These are phyloP conservation scores for Hippophae rhamnoides DNA, from an alignment of 306 rosid species.

Conservation along the genomic window DNA sequence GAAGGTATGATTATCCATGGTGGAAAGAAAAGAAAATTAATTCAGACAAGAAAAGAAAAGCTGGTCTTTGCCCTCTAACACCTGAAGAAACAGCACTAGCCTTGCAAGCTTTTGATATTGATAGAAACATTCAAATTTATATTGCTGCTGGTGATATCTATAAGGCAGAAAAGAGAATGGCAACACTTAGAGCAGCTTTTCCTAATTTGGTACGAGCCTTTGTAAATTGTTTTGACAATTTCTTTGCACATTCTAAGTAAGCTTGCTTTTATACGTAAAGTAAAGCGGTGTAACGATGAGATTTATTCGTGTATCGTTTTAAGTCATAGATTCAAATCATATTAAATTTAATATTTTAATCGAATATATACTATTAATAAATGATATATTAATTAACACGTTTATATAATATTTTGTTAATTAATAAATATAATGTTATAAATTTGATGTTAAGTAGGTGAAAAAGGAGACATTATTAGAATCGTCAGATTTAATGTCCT, in stretches of 20 bases:
- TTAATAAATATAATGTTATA: not conserved
- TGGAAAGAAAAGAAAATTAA: conserved; percentile 73
- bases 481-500: conserved; percentile 44
- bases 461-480: conserved; percentile 54
- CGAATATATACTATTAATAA: no score
- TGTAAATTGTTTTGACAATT: not conserved
- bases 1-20: conserved; percentile 64
- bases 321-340: no score
- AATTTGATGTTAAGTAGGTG: conserved; percentile 28
- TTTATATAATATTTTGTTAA: not conserved
- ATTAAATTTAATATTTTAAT: no score
- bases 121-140: conserved; percentile 44
- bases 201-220: conserved; percentile 42
- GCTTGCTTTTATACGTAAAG: no score
- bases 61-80: conserved; percentile 66
- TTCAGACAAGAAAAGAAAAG: conserved; percentile 48
- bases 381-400: no score
- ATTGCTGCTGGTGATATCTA: conserved; percentile 72
- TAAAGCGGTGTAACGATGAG: no score
- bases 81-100: conserved; percentile 61
- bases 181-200: conserved; percentile 38
- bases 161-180: conserved; percentile 52
- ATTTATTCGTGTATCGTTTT: no score
- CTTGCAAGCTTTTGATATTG: conserved; percentile 44
- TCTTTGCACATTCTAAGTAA: no score